Evolutionary conservation across 345 rosid species (phyloP), one percentile per base, ranked within the genome.

Genomic region (Populus simonii): DNA sequence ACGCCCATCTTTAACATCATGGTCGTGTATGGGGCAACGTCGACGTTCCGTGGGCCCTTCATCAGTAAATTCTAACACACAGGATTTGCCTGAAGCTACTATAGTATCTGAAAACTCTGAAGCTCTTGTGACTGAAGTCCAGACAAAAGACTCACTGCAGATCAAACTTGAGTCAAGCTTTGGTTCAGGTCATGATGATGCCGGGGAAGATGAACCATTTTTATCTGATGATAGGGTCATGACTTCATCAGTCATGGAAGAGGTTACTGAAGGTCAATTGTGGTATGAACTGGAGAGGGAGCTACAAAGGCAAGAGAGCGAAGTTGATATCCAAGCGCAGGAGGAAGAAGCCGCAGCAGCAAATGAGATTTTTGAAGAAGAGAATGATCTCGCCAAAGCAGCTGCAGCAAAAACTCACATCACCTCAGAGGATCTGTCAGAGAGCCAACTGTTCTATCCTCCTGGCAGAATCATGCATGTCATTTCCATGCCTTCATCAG

Each of bases 11-110:
- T 81, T 93, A 68, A 72, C 98, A 4, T 89, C 99, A 68, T 96
- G 98, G 99, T 88, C 93, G 53, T 93, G 99, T 85, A 93, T 96
- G 73, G 98, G 97, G 53, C 94, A 93, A n/a, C 91, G 97, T 0
- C 89, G 95, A 11, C 89, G 97, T 45, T 79, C 85, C 38, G 84
- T 88, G 55, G 88, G 83, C 70, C 74, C 90, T 29, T 69, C 83
- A 41, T 67, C 82, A 41, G 71, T 84, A 15, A 87, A 78, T 85
- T 66, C 89, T 17, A 83, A 84, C 81, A 87, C 73, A 41, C 84
- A 87, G 41, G 92, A 86, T 73, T 36, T 82, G 72, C 84, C 87
- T 0, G 92, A 91, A 83, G 82, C 85, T 35, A 80, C 93, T 70
- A 62, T 88, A 36, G 67, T 85, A 53, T 68, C 86, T 3, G 90